These are phyloP conservation scores for Aspergillus sclerotioniger DNA, from an alignment of 495 filamentous ascomycete species.

Conservation along the genomic window DNA sequence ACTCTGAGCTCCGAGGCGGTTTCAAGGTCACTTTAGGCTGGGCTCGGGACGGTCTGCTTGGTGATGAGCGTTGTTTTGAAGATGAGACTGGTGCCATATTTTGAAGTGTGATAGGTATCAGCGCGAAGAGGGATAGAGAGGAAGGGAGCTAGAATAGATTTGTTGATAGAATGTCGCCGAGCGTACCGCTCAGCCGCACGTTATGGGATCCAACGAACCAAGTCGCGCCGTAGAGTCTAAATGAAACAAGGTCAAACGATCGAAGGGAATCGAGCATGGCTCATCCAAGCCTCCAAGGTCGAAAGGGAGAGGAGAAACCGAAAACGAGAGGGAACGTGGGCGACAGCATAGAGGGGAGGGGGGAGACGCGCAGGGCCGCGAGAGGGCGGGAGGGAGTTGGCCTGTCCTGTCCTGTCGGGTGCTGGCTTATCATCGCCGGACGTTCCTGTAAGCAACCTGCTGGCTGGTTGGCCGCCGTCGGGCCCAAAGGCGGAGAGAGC, in stretches of 20 bases:
- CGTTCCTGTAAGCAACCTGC: too few species aligned
- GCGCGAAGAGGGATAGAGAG: neutral
- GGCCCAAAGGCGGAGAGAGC: neutral
- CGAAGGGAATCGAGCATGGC: slow-evolving; percentile 17
- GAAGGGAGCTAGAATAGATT: neutral
- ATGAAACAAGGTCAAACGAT: slow-evolving; percentile 8
- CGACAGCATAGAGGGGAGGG: slow-evolving; percentile 8
- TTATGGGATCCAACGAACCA: slow-evolving; percentile 8
- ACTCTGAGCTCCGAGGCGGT: slow-evolving; percentile 31
- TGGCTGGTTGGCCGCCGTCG: neutral
- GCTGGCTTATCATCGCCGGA: too few species aligned
- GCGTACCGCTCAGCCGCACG: slow-evolving; percentile 9
- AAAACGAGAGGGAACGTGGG: neutral
- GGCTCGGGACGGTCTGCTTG: slow-evolving; percentile 33
- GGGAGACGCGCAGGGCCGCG: neutral
- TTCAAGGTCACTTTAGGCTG: slow-evolving; percentile 35
- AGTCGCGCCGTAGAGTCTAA: slow-evolving; percentile 6
- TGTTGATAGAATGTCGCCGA: neutral
- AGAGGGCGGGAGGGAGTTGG: neutral
- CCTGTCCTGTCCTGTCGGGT: neutral
- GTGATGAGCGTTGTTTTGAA: slow-evolving; percentile 26
- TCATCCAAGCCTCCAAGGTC: slow-evolving; percentile 1
- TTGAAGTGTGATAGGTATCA: neutral
- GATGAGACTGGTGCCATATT: slow-evolving; percentile 36
- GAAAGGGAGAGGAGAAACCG: neutral